A percentile compares a stretch with the other conserved stretches of the same genome.
phyloP scores from a whole-genome alignment of 306 rosid species.

The Medicago lupulina region DNA sequence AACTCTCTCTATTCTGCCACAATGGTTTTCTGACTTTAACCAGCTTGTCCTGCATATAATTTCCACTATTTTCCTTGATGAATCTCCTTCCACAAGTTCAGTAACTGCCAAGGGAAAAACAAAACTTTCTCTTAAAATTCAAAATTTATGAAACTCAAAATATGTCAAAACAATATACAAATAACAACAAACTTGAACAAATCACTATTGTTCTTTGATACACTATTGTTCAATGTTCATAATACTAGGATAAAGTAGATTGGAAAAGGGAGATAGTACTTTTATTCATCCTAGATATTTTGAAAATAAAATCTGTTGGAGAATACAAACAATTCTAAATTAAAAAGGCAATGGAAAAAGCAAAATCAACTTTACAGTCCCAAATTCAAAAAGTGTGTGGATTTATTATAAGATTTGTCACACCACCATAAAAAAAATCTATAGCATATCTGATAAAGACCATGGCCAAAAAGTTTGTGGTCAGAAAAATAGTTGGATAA shows the following conservation, averaged over 20 bases:
- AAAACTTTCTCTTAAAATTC: slow-evolving; percentile 20
- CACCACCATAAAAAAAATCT: slow-evolving; percentile 35
- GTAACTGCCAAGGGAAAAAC: slow-evolving; percentile 61
- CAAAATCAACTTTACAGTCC: slow-evolving; percentile 22
- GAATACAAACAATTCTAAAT: slow-evolving; percentile 37
- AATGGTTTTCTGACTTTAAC: slow-evolving; percentile 73
- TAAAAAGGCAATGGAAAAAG: slow-evolving; percentile 37
- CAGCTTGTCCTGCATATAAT: slow-evolving; percentile 90
- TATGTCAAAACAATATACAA: slow-evolving; percentile 2
- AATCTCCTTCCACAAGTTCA: slow-evolving; percentile 92
- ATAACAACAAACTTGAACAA: slow-evolving; percentile 14
- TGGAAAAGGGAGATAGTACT: neutral
- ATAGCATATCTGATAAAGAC: slow-evolving; percentile 5
- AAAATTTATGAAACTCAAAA: slow-evolving; percentile 36
- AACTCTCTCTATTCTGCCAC: slow-evolving; percentile 78
- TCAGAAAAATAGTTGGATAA: slow-evolving; percentile 40
- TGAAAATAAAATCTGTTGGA: slow-evolving; percentile 37
- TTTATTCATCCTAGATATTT: slow-evolving; percentile 1
- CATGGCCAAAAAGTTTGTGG: slow-evolving; percentile 42
- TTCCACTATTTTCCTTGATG: slow-evolving; percentile 93
- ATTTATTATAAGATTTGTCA: slow-evolving; percentile 39
- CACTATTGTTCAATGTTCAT: neutral
- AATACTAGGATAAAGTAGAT: neutral
- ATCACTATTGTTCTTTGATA: neutral
- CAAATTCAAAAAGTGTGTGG: slow-evolving; percentile 35